A percentile compares a stretch with the other conserved stretches of the same genome.
phyloP scores from a whole-genome alignment of 2,329 filamentous ascomycete species.

The Cytospora piceae region DNA sequence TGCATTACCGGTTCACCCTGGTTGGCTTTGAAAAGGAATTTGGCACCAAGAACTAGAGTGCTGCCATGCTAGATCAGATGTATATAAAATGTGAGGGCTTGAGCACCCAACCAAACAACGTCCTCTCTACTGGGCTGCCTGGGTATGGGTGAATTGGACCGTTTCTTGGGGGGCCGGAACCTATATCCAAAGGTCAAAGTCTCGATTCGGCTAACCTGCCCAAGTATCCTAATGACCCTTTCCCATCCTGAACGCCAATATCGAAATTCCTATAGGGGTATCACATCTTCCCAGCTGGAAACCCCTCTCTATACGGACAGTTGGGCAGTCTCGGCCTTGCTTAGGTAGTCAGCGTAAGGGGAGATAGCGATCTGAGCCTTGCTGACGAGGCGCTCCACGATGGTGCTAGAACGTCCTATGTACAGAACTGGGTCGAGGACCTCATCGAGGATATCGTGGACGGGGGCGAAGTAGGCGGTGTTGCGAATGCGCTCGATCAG shows the following conservation, averaged over 20 bases:
- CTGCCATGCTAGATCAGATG: not conserved
- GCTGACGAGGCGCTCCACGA: conserved; percentile 50
- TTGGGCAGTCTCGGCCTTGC: conserved; percentile 41
- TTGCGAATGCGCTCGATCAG: conserved; percentile 76
- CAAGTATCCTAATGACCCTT: not conserved
- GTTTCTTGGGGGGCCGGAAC: not conserved
- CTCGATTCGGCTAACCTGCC: too few relatives aligned
- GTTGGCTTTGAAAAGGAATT: conserved; percentile 71
- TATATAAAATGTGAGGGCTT: not conserved
- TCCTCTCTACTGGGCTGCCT: not conserved
- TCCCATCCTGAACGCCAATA: conserved; percentile 12
- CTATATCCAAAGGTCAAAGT: not conserved
- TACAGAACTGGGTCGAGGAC: conserved; percentile 66
- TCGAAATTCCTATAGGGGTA: not conserved
- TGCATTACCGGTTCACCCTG: conserved; percentile 73
- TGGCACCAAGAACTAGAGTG: conserved; percentile 29
- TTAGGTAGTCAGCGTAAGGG: conserved; percentile 44
- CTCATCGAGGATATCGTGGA: conserved; percentile 69
- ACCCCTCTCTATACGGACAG: conserved; percentile 42
- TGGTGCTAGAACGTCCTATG: conserved; percentile 48
- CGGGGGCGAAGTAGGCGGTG: conserved; percentile 74
- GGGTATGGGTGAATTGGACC: not conserved
- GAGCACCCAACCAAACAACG: not conserved
- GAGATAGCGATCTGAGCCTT: conserved; percentile 44
- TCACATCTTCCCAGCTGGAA: not conserved